phyloP scores from a whole-genome alignment of 2,329 filamentous ascomycete genomes.

The Aspergillus transmontanensis region DNA sequence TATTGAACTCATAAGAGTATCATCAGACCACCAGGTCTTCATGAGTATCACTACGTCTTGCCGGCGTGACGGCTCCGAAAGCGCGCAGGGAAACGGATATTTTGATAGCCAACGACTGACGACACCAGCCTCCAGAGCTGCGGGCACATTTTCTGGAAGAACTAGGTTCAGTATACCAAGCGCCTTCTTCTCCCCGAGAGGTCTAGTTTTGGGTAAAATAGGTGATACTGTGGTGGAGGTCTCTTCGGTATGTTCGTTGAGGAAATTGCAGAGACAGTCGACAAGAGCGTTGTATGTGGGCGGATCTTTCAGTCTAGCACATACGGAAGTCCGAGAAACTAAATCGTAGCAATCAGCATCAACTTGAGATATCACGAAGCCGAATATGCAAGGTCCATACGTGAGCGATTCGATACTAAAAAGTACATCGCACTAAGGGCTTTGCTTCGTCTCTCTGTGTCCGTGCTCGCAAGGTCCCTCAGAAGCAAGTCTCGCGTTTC shows the following conservation, averaged over 20 bases:
- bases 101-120: constrained; percentile 73
- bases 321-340: constrained; percentile 42
- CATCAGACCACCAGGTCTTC: constrained; percentile 46
- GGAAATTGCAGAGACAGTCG: constrained; percentile 45
- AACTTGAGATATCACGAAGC: neutral
- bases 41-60: constrained; percentile 45
- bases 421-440: constrained; percentile 49
- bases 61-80: constrained; percentile 50
- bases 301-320: constrained; percentile 36
- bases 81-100: constrained; percentile 67
- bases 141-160: constrained; percentile 60
- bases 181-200: constrained; percentile 46
- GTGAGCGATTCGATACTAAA: constrained; percentile 42
- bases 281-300: constrained; percentile 43
- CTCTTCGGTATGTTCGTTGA: constrained; percentile 41
- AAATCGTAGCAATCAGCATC: constrained; percentile 8
- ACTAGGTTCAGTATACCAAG: constrained; percentile 61
- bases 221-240: constrained; percentile 38
- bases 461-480: constrained; percentile 43
- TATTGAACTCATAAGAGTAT: constrained; percentile 48
- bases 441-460: constrained; percentile 39
- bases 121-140: constrained; percentile 63
- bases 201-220: constrained; percentile 43
- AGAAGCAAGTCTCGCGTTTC: constrained; percentile 44
- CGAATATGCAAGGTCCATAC: constrained; percentile 28